phyloP scores from a whole-genome alignment of 371 early-diverging fungal genomes.

The Paraphysoderma sedebokerense region DNA sequence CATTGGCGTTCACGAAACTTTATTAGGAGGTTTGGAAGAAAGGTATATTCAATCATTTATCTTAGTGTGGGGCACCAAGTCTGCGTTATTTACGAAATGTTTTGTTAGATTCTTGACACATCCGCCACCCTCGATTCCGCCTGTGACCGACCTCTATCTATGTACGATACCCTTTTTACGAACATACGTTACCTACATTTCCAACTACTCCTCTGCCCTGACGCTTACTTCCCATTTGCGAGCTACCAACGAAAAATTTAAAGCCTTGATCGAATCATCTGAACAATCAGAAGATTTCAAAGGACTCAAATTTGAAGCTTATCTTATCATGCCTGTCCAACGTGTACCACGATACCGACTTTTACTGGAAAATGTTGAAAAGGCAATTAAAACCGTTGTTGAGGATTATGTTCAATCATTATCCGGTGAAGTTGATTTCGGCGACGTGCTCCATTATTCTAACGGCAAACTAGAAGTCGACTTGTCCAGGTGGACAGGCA shows the following conservation, averaged over 20 bases:
- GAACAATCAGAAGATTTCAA: not conserved
- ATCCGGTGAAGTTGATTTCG: too few species aligned
- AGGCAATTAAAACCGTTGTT: too few species aligned
- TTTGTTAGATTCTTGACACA: too few species aligned
- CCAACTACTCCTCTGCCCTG: not conserved
- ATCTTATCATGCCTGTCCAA: not conserved
- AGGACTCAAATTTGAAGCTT: not conserved
- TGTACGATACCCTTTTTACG: too few species aligned
- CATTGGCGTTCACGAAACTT: not conserved
- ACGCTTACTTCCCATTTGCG: not conserved
- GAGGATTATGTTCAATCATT: too few species aligned
- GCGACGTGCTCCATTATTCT: too few species aligned
- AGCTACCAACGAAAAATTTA: not conserved
- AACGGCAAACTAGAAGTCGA: too few species aligned
- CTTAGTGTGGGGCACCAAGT: too few species aligned
- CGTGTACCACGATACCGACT: not conserved
- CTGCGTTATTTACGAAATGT: too few species aligned
- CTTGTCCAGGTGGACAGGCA: too few species aligned
- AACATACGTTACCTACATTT: not conserved
- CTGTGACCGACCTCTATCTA: too few species aligned
- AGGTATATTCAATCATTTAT: not conserved
- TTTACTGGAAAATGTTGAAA: not conserved
- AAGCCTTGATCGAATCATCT: not conserved
- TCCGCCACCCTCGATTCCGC: too few species aligned
- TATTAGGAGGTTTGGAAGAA: not conserved